Evolutionary conservation across 163 green algal species (phyloP), one percentile per base, ranked within the genome.

Genomic region (Prototheca wickerhamii): DNA sequence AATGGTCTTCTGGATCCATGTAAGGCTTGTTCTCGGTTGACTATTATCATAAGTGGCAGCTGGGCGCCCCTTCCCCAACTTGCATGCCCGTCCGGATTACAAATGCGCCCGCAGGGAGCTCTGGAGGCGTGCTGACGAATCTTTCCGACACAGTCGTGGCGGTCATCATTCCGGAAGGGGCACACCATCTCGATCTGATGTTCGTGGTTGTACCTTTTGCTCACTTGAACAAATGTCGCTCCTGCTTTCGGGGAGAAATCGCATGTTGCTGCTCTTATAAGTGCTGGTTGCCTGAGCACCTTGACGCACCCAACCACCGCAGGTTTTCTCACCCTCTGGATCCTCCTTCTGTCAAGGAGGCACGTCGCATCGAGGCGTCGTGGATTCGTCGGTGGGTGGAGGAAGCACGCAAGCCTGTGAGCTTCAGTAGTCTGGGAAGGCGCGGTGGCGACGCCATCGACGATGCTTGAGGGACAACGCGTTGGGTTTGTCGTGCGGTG

Each of bases 101-200:
- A n/a, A n/a, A n/a, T n/a, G n/a, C n/a, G n/a, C n/a, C n/a, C n/a
- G 8, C 37, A 46, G 93, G 87, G 87, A 65, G 63, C 50, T 80
- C 78, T 12, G 82, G 82, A 6, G 86, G 89, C 23, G 86, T 96
- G 30, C 63, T 92, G 72, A 33, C 76, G 10, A 76, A 88, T 61
- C 8, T 93, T 0, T 82, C 69, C 3, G 71, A 87, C 34, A 76
- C 73, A 1, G 50, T 93, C 29, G 72, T 84, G 54, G 79, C 83
- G 0, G 71, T 96, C 4, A 68, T 89, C 65, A 92, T 96, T n/a
- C 81, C 84, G 3, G 85, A 95, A 68, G 89, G 84, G 18, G 88
- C 82, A 0, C 86, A 95, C 73, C 88, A 95, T 67, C 65, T 94
- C 30, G 88, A 95, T 68, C 70, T 90, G 26, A 90, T 90, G 84